Evolutionary conservation across 306 rosid species (phyloP).

Genomic region (Begonia peltatifolia): DNA sequence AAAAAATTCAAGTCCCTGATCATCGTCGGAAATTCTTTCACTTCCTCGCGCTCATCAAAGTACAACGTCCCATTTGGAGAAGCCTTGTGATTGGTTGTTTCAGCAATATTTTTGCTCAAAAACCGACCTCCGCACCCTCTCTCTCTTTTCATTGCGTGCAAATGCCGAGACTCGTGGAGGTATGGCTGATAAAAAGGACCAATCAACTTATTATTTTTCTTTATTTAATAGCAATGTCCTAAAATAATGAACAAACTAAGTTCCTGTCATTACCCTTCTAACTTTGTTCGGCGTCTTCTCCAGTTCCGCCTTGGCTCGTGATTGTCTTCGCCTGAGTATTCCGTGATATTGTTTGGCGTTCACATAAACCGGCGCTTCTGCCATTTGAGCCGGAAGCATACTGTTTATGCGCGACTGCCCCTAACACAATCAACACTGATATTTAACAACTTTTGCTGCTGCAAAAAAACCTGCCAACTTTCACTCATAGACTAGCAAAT

Average conservation of each 20-base stretch:
- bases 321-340: constrained; percentile 26
- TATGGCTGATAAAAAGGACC: constrained; percentile 19
- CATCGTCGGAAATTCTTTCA: background rate
- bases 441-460: too few species aligned
- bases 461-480: too few species aligned
- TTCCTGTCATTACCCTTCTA: constrained; percentile 12
- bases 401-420: constrained; percentile 5
- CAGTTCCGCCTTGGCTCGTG: constrained; percentile 29
- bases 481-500: too few species aligned
- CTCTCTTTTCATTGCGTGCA: constrained; percentile 38
- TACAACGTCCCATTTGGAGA: background rate
- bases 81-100: background rate
- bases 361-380: constrained; percentile 30
- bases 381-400: constrained; percentile 7
- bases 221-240: background rate
- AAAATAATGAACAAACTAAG: background rate
- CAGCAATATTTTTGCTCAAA: constrained; percentile 15
- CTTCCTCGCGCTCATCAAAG: too few species aligned
- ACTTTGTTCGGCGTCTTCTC: constrained; percentile 16
- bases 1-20: background rate
- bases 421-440: background rate
- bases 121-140: constrained; percentile 38
- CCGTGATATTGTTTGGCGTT: constrained; percentile 35
- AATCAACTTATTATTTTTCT: background rate
- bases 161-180: constrained; percentile 39